A percentile compares a stretch with the other conserved stretches of the same genome.
phyloP scores from a whole-genome alignment of 2,329 filamentous ascomycete genomes.

The Thermoascus crustaceus region DNA sequence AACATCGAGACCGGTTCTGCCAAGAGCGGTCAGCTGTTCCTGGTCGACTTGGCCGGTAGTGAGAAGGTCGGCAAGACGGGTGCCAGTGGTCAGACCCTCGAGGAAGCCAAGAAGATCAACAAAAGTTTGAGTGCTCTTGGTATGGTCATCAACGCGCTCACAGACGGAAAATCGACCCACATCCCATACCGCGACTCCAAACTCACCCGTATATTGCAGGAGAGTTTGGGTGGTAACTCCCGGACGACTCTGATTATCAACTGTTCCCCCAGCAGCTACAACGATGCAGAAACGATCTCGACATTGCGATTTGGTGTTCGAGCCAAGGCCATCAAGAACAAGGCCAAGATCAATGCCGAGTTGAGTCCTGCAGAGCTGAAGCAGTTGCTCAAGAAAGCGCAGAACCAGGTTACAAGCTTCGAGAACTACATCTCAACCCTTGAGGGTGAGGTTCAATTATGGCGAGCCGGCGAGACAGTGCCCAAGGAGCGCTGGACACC shows the following conservation, averaged over 20 bases:
- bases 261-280: conserved; percentile 97
- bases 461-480: conserved; percentile 81
- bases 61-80: conserved; percentile 99
- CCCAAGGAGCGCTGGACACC: conserved; percentile 83
- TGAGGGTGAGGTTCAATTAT: conserved; percentile 75
- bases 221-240: conserved; percentile 94
- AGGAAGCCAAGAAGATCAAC: conserved; percentile 99
- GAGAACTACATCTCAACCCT: conserved; percentile 76
- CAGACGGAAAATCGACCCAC: conserved; percentile 93
- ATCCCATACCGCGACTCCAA: conserved; percentile 97
- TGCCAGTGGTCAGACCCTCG: conserved; percentile 90
- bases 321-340: conserved; percentile 99
- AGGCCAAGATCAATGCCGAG: conserved; percentile 98
- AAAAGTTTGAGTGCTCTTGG: conserved; percentile 96
- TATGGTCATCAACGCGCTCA: conserved; percentile 97
- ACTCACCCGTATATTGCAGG: conserved; percentile 92
- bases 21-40: conserved; percentile 91
- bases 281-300: conserved; percentile 87
- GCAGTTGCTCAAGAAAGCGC: conserved; percentile 81
- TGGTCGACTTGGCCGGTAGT: conserved; percentile 95
- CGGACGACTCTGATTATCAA: conserved; percentile 98
- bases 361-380: conserved; percentile 94
- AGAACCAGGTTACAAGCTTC: conserved; percentile 80
- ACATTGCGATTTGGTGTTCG: conserved; percentile 91
- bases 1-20: conserved; percentile 93